Conservation (phyloP, 768 basidiomycete species). For the Coprinopsis sp. region DNA sequence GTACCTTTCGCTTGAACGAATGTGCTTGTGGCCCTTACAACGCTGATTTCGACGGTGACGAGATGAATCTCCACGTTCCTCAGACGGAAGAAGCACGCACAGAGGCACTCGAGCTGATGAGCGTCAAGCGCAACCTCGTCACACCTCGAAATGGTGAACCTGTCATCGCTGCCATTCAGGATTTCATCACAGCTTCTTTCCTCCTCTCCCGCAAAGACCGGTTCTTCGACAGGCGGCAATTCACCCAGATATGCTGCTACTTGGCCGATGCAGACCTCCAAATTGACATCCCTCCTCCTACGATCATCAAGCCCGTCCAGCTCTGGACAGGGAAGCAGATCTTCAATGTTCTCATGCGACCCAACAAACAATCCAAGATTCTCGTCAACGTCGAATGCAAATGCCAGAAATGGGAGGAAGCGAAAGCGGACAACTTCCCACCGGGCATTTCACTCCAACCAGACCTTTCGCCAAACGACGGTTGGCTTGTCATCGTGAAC, state of each 20-base stretch:
- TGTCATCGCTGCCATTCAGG: constrained; percentile 98
- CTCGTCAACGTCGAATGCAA: constrained; percentile 94
- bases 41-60: constrained; percentile 99
- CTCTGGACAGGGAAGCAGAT: constrained; percentile 99
- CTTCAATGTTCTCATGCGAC: constrained; percentile 96
- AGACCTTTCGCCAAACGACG: constrained; percentile 95
- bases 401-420: constrained; percentile 86
- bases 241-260: constrained; percentile 95
- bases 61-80: constrained; percentile 99
- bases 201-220: constrained; percentile 89
- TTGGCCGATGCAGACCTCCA: constrained; percentile 86
- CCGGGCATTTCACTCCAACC: constrained; percentile 55
- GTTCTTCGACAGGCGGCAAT: constrained; percentile 91
- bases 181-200: constrained; percentile 98
- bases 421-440: constrained; percentile 58
- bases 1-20: constrained; percentile 95
- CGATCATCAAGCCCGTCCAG: constrained; percentile 87
- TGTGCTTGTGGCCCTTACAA: constrained; percentile 99
- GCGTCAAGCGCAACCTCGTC: constrained; percentile 92
- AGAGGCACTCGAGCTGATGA: constrained; percentile 97
- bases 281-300: constrained; percentile 93
- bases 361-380: constrained; percentile 77
- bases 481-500: constrained; percentile 95
- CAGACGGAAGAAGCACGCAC: constrained; percentile 98
- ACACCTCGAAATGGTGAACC: constrained; percentile 98